These are phyloP conservation scores for Hordeum marinum DNA, from an alignment of 176 grass and related monocot species.

Conservation along the genomic window DNA sequence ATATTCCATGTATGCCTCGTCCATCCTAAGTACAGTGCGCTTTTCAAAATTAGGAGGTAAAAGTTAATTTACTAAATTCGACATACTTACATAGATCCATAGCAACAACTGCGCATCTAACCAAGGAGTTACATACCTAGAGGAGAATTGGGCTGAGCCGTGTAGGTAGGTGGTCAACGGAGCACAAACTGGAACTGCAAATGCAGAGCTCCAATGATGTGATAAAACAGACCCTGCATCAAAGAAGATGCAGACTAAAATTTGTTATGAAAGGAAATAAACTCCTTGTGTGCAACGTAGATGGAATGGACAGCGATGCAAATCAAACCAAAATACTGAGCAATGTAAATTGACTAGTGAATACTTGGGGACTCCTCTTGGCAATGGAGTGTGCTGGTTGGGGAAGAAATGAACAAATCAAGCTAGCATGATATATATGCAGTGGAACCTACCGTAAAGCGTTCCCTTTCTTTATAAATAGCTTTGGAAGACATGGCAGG, in stretches of 20 bases:
- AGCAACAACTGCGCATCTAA: neutral
- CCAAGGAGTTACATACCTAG: neutral
- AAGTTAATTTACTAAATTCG: neutral
- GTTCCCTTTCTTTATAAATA: no score
- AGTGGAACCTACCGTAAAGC: no score
- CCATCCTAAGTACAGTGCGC: neutral
- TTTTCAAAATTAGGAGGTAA: no score
- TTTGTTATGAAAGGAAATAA: neutral
- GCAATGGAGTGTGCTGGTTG: no score
- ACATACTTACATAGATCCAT: neutral
- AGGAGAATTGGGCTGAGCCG: neutral
- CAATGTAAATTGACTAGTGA: neutral
- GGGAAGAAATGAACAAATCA: no score
- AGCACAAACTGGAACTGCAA: neutral
- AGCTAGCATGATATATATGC: no score
- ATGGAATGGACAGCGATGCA: neutral
- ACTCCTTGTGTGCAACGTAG: neutral
- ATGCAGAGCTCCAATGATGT: neutral
- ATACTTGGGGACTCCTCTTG: no score
- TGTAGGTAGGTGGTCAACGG: neutral
- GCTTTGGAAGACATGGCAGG: no score
- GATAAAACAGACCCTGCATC: neutral
- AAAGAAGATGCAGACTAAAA: neutral
- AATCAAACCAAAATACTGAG: neutral
- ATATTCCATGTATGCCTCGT: neutral